Percentiles rank a stretch among this genome's conserved stretches.
These are phyloP conservation scores for Flaveria sonorensis DNA, from an alignment of 129 eudicot genomes.

Conservation along the genomic window DNA sequence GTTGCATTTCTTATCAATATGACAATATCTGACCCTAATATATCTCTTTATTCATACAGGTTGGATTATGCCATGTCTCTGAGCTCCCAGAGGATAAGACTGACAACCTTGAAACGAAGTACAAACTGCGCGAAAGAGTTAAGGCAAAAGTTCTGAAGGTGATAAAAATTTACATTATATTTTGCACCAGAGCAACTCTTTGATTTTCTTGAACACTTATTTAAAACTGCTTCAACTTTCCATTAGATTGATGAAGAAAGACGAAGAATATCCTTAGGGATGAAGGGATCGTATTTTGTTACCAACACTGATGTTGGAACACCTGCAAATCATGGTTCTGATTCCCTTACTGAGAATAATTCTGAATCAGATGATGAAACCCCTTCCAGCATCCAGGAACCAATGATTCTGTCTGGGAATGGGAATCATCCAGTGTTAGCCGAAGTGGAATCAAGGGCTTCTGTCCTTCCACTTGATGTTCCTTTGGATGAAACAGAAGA, in stretches of 20 bases:
- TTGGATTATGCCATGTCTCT: slow-evolving; percentile 85
- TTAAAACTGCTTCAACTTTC: slow-evolving; percentile 12
- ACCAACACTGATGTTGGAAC: slow-evolving; percentile 33
- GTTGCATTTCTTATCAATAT: background rate
- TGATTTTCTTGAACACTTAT: background rate
- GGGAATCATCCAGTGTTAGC: slow-evolving; percentile 48
- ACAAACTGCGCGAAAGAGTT: slow-evolving; percentile 74
- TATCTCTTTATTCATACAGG: slow-evolving; percentile 33
- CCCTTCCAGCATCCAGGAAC: slow-evolving; percentile 22
- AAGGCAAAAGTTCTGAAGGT: slow-evolving; percentile 81
- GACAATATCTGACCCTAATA: background rate
- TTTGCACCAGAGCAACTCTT: background rate
- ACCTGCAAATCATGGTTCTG: slow-evolving; percentile 37
- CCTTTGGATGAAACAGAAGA: slow-evolving; percentile 66
- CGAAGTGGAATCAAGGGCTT: slow-evolving; percentile 74
- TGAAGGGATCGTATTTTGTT: slow-evolving; percentile 65
- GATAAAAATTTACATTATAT: background rate
- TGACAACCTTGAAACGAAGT: slow-evolving; percentile 53
- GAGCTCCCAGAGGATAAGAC: slow-evolving; percentile 77
- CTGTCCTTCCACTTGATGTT: slow-evolving; percentile 84
- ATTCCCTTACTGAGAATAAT: slow-evolving; percentile 33
- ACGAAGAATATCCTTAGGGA: slow-evolving; percentile 73
- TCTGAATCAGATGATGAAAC: slow-evolving; percentile 25
- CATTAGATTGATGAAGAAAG: slow-evolving; percentile 77
- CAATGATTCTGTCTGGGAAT: slow-evolving; percentile 30